Percentiles rank a stretch among this genome's conserved stretches.
Conservation (phyloP, 75 land plant species). For the Adiantum capillusveneris region DNA sequence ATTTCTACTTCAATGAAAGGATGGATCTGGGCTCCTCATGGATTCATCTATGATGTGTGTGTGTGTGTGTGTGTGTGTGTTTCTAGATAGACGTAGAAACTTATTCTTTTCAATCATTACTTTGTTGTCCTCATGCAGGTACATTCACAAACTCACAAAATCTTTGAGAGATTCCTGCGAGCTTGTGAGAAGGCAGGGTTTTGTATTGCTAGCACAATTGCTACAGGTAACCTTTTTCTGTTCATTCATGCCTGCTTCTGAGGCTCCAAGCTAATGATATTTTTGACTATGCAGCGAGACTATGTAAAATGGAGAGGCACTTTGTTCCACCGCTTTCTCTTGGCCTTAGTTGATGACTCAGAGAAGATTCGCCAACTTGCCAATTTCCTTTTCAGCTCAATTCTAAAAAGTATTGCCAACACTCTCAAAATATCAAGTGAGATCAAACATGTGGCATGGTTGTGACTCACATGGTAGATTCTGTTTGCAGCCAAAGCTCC, state of each 20-base stretch:
- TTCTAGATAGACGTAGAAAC: too few species aligned
- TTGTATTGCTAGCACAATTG: constrained; percentile 74
- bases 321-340: constrained; percentile 74
- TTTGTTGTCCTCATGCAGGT: constrained; percentile 41
- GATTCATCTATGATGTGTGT: too few species aligned
- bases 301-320: constrained; percentile 96
- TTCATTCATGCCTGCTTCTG: neutral
- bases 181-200: constrained; percentile 80
- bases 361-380: constrained; percentile 73
- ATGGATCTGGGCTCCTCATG: too few species aligned
- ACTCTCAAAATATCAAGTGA: neutral
- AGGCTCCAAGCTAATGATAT: neutral
- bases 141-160: constrained; percentile 60
- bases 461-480: neutral
- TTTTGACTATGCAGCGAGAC: constrained; percentile 48
- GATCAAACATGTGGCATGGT: too few species aligned
- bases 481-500: constrained; percentile 79
- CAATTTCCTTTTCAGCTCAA: constrained; percentile 70
- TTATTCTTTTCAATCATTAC: too few species aligned
- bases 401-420: constrained; percentile 57
- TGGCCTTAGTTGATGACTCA: constrained; percentile 84
- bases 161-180: constrained; percentile 84
- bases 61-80: too few species aligned
- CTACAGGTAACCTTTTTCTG: constrained; percentile 49
- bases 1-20: too few species aligned